Evolutionary conservation across 2,329 filamentous ascomycete species (phyloP), one percentile per base, ranked within the genome.

Genomic region (Clonostachys byssicola): DNA sequence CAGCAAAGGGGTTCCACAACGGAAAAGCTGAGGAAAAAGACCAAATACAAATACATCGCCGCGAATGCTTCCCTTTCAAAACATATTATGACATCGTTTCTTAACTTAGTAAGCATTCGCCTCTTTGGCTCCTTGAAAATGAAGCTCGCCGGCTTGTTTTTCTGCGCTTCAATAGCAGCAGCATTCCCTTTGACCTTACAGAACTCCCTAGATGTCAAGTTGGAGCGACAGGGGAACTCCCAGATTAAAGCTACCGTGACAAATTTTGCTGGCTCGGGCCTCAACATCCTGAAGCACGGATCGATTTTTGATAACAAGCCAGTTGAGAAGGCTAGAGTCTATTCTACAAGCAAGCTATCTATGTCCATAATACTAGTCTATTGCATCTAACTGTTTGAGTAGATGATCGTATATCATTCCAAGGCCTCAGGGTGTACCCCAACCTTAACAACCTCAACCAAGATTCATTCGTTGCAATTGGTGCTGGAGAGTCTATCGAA

Each of bases 401-500:
- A 73, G 71, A 60, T 48, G 56, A 58, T 33, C 60, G 68, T 51
- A 56, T 75, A 45, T 56, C 63, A 17, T 79, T 80, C 52, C 68
- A 75, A 44, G 77, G 77, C 41, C 67, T 80, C 52, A 71, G 73
- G 48, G 61, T 78, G 34, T 71, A 67, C 38, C 56, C 80, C 23
- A 56, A 65, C 46, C 71, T 68, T 10, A 56, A 55, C 5, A 60
- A 65, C 35, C 64, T 80, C 16, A 60, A 53, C 14, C 63, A 70
- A 36, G 68, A 70, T 5, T 65, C 72, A 44, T 80, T 79, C 63
- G 61, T 70, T 50, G 61, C 64, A 16, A 65, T 81, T 48, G 62
- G 57, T 12, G 59, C 65, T 8, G 66, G 67, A 45, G 62, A 75
- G 58, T 72, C 73, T 12, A 65, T 80, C 50, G 68, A 73, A 52